These are phyloP conservation scores for Brettanomyces sp. DNA, from an alignment of 805 yeast genomes.

Conservation along the genomic window DNA sequence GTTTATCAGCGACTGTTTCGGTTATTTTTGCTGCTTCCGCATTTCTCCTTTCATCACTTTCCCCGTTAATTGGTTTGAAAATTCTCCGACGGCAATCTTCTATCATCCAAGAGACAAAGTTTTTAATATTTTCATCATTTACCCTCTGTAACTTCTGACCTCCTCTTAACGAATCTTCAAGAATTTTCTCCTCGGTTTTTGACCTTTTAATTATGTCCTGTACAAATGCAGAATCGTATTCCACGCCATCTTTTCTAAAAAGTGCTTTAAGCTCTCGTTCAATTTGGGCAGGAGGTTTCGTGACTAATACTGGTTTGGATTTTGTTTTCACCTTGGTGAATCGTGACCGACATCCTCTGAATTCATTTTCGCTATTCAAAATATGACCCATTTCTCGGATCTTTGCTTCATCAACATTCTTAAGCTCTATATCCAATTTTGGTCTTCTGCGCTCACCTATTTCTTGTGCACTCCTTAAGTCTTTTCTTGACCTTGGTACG, in stretches of 20 bases:
- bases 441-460: not conserved
- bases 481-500: not conserved
- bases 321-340: not conserved
- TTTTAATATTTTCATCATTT: constrained; percentile 13
- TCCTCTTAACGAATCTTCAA: constrained; percentile 8
- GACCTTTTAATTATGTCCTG: constrained; percentile 19
- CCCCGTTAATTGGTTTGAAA: constrained; percentile 6
- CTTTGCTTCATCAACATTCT: not conserved
- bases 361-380: too few relatives aligned
- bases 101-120: constrained; percentile 20
- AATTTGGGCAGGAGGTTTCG: constrained; percentile 19
- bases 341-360: not conserved
- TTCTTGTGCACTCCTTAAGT: not conserved
- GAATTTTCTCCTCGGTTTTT: constrained; percentile 10
- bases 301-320: constrained; percentile 1
- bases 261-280: constrained; percentile 15
- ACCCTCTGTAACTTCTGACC: constrained; percentile 8
- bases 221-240: constrained; percentile 21
- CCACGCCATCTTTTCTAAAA: constrained; percentile 19
- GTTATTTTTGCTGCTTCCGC: constrained; percentile 6
- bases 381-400: not conserved
- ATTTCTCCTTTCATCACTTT: constrained; percentile 2
- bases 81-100: constrained; percentile 14
- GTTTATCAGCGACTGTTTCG: not conserved
- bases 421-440: not conserved